Evolutionary conservation across 192 early-diverging fungal species (phyloP), one percentile per base, ranked within the genome.

Genomic region (Coemansia interrupta): DNA sequence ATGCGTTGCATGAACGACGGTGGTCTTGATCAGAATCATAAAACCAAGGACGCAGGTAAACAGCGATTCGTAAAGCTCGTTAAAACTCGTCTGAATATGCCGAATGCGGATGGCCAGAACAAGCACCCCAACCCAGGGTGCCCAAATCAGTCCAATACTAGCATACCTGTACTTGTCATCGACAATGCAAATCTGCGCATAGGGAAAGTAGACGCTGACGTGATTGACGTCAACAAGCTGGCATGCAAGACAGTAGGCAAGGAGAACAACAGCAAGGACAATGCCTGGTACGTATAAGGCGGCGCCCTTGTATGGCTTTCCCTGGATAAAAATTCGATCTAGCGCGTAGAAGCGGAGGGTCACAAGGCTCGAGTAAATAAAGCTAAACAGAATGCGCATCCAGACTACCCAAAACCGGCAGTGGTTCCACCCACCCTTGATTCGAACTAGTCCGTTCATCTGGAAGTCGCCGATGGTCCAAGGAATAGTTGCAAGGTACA

Each of bases 371-470:
- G 61, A 63, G 45, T 54, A 63, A 3, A 59, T 26, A 11, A 59
- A 70, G 4, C 50, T 54, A 32, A 42, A 58, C 51, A 63, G 40
- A 44, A 60, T 61, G 9, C 68, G 68, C 40, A 70, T 43, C 68
- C 68, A 70, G 24, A 70, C 59, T 2, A 63, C 68, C 68, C 68
- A 70, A 11, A 63, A 26, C 14, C 57, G 45, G 36, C 68, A 70
- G 23, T 54, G 22, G 12, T 40, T 50, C 68, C 68, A 70, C 19
- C 20, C 56, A 15, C 61, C 61, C 2, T 11, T 42, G 7, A 58
- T 46, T 0, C 38, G 24, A 12, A 70, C 61, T 19, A 70, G 5
- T 0, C 61, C 61, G 41, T 63, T 63, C 59, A 61, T 70, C 23
- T 61, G 50, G 22, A 70, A 63, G 28, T 63, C 61, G 12, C 68